These are phyloP conservation scores for Thalassia testudinum DNA, from an alignment of 116 monocot genomes.

Conservation along the genomic window DNA sequence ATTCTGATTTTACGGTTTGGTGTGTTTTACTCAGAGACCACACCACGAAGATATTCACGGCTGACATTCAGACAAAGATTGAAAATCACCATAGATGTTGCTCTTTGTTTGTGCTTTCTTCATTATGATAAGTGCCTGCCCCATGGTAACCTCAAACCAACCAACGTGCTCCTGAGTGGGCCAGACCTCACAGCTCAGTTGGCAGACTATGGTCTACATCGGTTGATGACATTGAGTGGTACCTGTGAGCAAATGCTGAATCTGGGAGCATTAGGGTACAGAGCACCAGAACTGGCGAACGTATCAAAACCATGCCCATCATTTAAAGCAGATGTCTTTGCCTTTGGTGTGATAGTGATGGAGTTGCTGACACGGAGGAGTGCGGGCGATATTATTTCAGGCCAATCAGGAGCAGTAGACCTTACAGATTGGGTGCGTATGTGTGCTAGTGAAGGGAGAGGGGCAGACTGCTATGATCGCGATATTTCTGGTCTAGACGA, in stretches of 20 bases:
- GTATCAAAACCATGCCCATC: constrained; percentile 42
- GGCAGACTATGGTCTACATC: constrained; percentile 62
- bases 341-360: constrained; percentile 86
- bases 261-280: constrained; percentile 78
- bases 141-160: constrained; percentile 81
- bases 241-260: constrained; percentile 59
- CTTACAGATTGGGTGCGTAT: constrained; percentile 87
- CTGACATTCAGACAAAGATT: constrained; percentile 63
- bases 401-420: constrained; percentile 78
- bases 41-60: constrained; percentile 48
- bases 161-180: constrained; percentile 62
- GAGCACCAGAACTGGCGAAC: constrained; percentile 49
- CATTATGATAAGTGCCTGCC: constrained; percentile 61
- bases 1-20: no score
- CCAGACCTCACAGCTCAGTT: constrained; percentile 46
- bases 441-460: constrained; percentile 65
- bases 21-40: constrained; percentile 47
- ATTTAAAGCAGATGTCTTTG: constrained; percentile 69
- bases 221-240: constrained; percentile 50
- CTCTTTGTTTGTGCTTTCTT: constrained; percentile 49
- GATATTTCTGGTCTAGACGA: constrained; percentile 70
- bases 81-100: constrained; percentile 55
- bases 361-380: constrained; percentile 78
- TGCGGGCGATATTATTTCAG: constrained; percentile 91
- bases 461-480: constrained; percentile 66